Base-by-base conservation (phyloP, 2,329 filamentous ascomycete species). In the Hymenoscyphus albidus region DNA sequence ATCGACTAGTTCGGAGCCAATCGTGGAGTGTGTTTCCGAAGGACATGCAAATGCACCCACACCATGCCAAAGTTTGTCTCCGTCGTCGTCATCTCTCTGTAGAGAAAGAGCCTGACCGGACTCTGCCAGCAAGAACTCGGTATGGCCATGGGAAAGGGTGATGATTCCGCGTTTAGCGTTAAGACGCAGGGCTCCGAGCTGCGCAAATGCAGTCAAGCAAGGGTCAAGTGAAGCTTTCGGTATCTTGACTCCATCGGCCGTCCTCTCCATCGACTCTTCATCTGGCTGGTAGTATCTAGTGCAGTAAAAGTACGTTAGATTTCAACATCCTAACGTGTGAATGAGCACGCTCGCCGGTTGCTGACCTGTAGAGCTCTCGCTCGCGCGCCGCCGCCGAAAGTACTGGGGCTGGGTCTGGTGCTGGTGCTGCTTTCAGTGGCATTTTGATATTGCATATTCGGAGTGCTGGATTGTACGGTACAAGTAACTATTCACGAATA, bases 131-230 rank as follows among this genome's bases (percentile, higher is more conserved):
- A 74, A 66, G 42, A 65, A 74, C 64, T 72, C 69, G 13, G 62
- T 54, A 31, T 63, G 63, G 32, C 64, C 59, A 3, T 69, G 66
- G 7, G 71, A 67, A 0, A 75, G 65, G 35, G 79, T 80, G 27
- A 84, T 78, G 67, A 84, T 76, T 42, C 76, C 78, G 13, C 82
- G 78, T 64, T 79, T 79, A 31, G 78, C 78, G 51, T 79, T 76
- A 63, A 85, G 73, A 2, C 81, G 77, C 14, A 84, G 74, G 0
- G 81, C 78, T 13, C 79, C 80, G 16, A 85, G 77, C 70, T 85
- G 83, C 1, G 82, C 76, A 66, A 80, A 78, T 1, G 78, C 77
- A 2, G 77, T 77, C 27, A 83, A 75, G 58, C 76, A 77, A 2
- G 79, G 78, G 71, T 80, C 82, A 58, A 57, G 64, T 1, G 72